A percentile compares a stretch with the other conserved stretches of the same genome.
These are phyloP conservation scores for Waltiozyma sp. DNA, from an alignment of 1,139 yeast species.

Conservation along the genomic window DNA sequence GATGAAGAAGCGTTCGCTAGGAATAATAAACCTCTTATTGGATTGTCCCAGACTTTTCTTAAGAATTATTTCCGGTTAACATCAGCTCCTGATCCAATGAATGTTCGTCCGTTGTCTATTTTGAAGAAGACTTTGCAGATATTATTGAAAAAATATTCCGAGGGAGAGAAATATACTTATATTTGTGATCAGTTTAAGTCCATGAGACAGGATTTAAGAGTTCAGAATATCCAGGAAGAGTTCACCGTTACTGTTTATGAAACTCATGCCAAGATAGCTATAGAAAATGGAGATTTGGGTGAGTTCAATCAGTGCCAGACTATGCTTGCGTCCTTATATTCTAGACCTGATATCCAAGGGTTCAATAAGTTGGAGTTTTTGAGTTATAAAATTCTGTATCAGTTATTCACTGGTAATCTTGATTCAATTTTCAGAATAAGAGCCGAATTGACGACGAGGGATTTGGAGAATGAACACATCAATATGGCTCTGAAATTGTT, in stretches of 20 bases:
- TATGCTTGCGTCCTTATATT: slow-evolving; percentile 55
- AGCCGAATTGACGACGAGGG: slow-evolving; percentile 19
- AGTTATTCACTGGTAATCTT: slow-evolving; percentile 64
- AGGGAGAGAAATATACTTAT: slow-evolving; percentile 53
- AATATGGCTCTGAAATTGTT: slow-evolving; percentile 34
- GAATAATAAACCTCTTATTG: slow-evolving; percentile 38
- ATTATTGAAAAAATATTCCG: slow-evolving; percentile 41
- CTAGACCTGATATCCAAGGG: slow-evolving; percentile 11
- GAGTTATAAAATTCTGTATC: slow-evolving; percentile 67
- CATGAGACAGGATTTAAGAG: slow-evolving; percentile 85
- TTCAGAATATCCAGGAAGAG: slow-evolving; percentile 74
- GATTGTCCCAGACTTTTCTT: slow-evolving; percentile 55
- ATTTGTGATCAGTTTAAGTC: slow-evolving; percentile 86
- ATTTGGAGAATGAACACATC: slow-evolving; percentile 20
- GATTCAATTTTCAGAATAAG: slow-evolving; percentile 24
- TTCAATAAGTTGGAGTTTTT: slow-evolving; percentile 44
- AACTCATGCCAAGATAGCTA: slow-evolving; percentile 77
- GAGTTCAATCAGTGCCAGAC: slow-evolving; percentile 95
- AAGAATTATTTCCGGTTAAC: slow-evolving; percentile 77
- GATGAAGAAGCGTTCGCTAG: slow-evolving; percentile 9
- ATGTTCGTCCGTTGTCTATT: slow-evolving; percentile 64
- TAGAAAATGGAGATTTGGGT: slow-evolving; percentile 74
- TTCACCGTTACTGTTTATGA: slow-evolving; percentile 77
- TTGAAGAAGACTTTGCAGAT: slow-evolving; percentile 47
- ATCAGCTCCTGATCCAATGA: slow-evolving; percentile 80